Evolutionary conservation across 2,329 filamentous ascomycete species (phyloP).

Genomic region (Beauveria sp.): DNA sequence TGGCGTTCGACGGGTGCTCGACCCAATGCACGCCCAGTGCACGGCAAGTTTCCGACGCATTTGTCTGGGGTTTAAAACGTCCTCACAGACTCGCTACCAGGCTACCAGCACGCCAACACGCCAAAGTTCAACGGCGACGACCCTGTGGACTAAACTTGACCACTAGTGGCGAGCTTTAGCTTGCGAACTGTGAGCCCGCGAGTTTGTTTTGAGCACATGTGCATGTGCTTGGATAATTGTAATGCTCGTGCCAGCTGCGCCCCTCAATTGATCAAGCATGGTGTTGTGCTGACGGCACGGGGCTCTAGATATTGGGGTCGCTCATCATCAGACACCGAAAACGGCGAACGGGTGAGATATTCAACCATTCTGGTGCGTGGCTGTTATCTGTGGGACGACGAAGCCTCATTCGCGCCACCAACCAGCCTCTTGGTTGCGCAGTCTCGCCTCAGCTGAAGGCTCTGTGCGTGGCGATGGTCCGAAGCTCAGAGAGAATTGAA

Average conservation of each 20-base stretch:
- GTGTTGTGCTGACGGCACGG: not conserved
- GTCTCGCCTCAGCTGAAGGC: slow-evolving; percentile 9
- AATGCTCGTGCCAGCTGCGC: not conserved
- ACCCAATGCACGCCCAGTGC: not conserved
- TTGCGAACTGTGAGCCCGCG: not conserved
- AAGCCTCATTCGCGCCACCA: slow-evolving; percentile 1
- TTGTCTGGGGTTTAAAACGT: not conserved
- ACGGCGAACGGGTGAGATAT: not conserved
- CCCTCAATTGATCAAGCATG: not conserved
- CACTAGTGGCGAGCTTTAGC: not conserved
- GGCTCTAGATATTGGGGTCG: not conserved
- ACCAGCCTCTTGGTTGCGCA: not conserved
- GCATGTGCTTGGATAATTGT: not conserved
- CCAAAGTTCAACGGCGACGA: slow-evolving; percentile 3
- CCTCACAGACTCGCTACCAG: too few relatives aligned
- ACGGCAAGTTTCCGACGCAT: slow-evolving; percentile 10
- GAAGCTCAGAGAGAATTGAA: not conserved
- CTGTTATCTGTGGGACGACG: slow-evolving; percentile 3
- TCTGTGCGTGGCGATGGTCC: not conserved
- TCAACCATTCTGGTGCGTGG: not conserved
- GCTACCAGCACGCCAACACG: not conserved
- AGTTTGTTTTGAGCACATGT: not conserved
- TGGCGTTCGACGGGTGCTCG: slow-evolving; percentile 7
- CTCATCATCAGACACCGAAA: not conserved
- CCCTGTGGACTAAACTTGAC: slow-evolving; percentile 2